Conservation (phyloP, 73 alveolate genomes). For the Paramecium biaurelia region DNA sequence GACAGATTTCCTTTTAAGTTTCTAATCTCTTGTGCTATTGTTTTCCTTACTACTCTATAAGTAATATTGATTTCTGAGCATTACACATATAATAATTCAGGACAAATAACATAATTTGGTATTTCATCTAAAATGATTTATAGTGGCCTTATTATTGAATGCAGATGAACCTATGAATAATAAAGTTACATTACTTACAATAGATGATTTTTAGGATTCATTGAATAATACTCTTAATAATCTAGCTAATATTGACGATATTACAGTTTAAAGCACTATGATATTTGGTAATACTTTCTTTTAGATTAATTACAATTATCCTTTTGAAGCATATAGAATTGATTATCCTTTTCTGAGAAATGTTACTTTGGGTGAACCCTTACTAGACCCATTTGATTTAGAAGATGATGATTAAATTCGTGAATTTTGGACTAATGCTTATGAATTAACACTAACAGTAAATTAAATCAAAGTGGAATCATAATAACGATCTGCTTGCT, state of each 20-base stretch:
- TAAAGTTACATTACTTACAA: not conserved
- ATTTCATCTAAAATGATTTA: not conserved
- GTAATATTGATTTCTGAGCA: not conserved
- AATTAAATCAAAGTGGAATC: not conserved
- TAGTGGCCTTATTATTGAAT: not conserved
- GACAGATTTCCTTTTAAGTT: conserved; percentile 49
- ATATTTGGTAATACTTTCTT: not conserved
- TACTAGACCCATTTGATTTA: not conserved
- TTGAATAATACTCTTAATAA: not conserved
- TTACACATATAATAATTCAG: conserved; percentile 21
- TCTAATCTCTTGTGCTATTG: not conserved
- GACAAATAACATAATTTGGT: not conserved
- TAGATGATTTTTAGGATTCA: conserved; percentile 20
- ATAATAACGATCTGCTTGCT: not conserved
- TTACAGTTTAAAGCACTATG: not conserved
- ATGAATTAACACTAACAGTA: not conserved
- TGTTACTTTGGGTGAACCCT: not conserved
- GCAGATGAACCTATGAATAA: conserved; percentile 32
- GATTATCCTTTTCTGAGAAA: not conserved
- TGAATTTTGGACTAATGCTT: conserved; percentile 30
- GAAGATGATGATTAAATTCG: not conserved
- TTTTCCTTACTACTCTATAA: not conserved
- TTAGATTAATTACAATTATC: conserved; percentile 14
- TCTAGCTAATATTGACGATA: not conserved
- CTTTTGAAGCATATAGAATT: not conserved